Conservation (phyloP, 768 basidiomycete genomes). For the Tulasnella sp. region DNA sequence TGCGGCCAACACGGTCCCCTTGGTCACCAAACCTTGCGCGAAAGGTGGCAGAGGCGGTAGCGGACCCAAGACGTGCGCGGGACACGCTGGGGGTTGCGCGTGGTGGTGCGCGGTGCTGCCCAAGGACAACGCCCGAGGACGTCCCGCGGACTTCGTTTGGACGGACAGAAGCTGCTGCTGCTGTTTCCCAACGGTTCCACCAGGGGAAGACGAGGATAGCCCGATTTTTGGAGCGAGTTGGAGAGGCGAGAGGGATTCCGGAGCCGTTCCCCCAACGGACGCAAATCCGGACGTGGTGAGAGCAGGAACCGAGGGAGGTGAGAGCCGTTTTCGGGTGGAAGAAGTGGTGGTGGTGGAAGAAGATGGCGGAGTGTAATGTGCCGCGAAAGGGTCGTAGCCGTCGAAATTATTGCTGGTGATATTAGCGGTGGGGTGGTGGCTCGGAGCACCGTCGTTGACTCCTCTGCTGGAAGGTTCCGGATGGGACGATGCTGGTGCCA, state of each 20-base stretch:
- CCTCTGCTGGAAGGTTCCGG: not conserved
- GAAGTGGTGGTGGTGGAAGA: no score
- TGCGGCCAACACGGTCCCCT: not conserved
- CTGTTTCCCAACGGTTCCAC: no score
- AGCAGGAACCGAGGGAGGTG: slow-evolving; percentile 11
- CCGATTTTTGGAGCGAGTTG: not conserved
- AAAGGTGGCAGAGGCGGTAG: slow-evolving; percentile 21
- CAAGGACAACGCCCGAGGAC: slow-evolving; percentile 17
- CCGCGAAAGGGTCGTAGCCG: slow-evolving; percentile 27
- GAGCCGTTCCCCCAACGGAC: not conserved
- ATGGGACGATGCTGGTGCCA: not conserved
- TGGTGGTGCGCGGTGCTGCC: not conserved
- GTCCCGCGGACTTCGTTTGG: not conserved
- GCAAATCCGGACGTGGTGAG: not conserved
- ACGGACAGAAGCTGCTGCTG: no score
- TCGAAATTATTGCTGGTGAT: slow-evolving; percentile 9
- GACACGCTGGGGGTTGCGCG: slow-evolving; percentile 1
- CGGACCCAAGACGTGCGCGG: slow-evolving; percentile 9
- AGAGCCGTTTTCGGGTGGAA: not conserved
- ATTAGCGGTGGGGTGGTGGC: not conserved
- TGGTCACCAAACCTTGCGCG: not conserved
- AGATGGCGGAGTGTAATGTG: slow-evolving; percentile 15
- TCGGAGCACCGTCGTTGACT: not conserved
- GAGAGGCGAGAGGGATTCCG: not conserved
- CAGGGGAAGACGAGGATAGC: no score